Evolutionary conservation across 257 asterid genomes (phyloP).

Genomic region (Leonotis leonurus): DNA sequence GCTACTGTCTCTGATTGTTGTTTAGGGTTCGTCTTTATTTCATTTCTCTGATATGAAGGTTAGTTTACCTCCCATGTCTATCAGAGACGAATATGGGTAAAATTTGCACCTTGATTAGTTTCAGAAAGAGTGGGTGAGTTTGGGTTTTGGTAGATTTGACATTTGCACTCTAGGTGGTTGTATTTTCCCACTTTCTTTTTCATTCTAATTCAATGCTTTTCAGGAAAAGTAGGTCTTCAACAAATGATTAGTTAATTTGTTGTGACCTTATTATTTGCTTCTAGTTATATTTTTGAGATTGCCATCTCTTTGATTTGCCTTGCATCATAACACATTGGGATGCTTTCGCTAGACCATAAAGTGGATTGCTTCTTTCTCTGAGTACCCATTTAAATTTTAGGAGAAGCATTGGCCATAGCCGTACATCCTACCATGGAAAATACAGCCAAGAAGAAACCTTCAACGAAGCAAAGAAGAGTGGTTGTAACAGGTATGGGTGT

Average conservation of each 20-base stretch:
- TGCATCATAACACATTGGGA: constrained; percentile 1
- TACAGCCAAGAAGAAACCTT: constrained; percentile 46
- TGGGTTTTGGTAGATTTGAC: constrained; percentile 16
- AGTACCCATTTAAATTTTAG: constrained; percentile 28
- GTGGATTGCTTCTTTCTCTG: constrained; percentile 12
- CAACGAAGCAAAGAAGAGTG: constrained; percentile 72
- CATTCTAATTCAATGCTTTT: too few species aligned
- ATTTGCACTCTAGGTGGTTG: constrained; percentile 5
- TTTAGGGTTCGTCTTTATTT: background rate
- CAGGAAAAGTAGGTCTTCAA: too few species aligned
- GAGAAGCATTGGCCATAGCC: constrained; percentile 49
- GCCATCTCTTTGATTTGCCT: constrained; percentile 1
- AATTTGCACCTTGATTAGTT: background rate
- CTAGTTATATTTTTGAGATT: background rate
- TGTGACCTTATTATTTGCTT: constrained; percentile 6
- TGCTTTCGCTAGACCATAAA: background rate
- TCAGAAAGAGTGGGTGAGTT: constrained; percentile 15
- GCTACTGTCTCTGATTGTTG: background rate
- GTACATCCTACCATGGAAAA: constrained; percentile 46
- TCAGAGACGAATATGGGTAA: background rate
- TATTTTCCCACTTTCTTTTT: background rate
- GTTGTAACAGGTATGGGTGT: constrained; percentile 98
- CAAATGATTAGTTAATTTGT: constrained; percentile 9
- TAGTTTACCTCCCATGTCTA: background rate
- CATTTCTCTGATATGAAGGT: background rate